Percentiles rank a stretch among this genome's conserved stretches.
Evolutionary conservation across 129 eudicot genomes (phyloP).

Genomic region (Artemisia argyi): DNA sequence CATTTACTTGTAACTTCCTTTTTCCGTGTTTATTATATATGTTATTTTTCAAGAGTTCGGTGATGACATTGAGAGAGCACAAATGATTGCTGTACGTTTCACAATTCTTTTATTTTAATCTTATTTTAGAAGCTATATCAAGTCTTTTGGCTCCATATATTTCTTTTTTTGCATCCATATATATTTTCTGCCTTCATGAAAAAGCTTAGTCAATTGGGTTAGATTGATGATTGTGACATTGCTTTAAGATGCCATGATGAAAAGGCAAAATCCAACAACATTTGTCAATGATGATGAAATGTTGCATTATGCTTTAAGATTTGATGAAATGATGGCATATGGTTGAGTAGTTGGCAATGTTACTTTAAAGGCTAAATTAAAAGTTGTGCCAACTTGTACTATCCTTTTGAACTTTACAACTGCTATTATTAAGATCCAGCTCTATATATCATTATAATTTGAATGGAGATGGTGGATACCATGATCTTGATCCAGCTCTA

Average conservation of each 20-base stretch:
- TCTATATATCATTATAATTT: slow-evolving; percentile 5
- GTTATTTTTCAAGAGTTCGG: slow-evolving; percentile 25
- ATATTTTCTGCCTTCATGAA: no score
- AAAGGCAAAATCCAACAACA: slow-evolving; percentile 23
- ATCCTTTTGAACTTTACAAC: slow-evolving; percentile 25
- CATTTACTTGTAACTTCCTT: slow-evolving; percentile 15
- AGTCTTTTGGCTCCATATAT: not conserved
- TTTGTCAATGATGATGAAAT: slow-evolving; percentile 13
- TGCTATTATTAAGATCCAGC: slow-evolving; percentile 21
- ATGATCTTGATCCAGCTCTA: slow-evolving; percentile 8
- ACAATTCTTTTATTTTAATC: slow-evolving; percentile 40
- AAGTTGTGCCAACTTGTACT: slow-evolving; percentile 16
- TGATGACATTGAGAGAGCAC: slow-evolving; percentile 23
- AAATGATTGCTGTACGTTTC: slow-evolving; percentile 23
- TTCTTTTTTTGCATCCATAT: not conserved
- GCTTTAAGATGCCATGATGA: slow-evolving; percentile 30
- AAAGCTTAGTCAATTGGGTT: not conserved
- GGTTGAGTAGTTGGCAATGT: slow-evolving; percentile 23
- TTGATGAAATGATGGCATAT: slow-evolving; percentile 23
- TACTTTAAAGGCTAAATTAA: not conserved
- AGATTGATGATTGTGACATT: slow-evolving; percentile 21
- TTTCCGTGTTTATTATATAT: slow-evolving; percentile 18
- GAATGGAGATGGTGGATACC: slow-evolving; percentile 14
- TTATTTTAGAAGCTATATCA: slow-evolving; percentile 15
- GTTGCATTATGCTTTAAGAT: slow-evolving; percentile 36